phyloP scores from a whole-genome alignment of 2,329 filamentous ascomycete genomes.

The Cordyceps fumosorosea region DNA sequence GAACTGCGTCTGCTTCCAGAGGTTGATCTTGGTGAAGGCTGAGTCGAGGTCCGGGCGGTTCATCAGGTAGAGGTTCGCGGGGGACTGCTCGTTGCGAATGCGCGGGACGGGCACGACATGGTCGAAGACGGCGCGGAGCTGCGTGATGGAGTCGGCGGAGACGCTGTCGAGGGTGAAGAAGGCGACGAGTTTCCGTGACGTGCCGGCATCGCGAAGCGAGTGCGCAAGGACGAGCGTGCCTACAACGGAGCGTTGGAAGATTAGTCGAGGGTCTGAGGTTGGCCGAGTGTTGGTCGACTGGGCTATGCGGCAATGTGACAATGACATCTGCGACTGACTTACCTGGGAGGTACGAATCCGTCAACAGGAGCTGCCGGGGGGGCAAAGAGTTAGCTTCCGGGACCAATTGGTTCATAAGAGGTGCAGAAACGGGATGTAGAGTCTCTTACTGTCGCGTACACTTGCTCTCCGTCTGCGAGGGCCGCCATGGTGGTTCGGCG shows the following conservation, averaged over 20 bases:
- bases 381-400: not conserved
- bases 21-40: conserved; percentile 90
- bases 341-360: conserved; percentile 91
- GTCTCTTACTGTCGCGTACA: conserved; percentile 49
- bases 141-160: conserved; percentile 64
- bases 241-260: conserved; percentile 31
- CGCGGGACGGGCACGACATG: conserved; percentile 78
- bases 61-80: conserved; percentile 86
- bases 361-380: conserved; percentile 70
- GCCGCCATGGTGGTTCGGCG: conserved; percentile 8
- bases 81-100: conserved; percentile 63
- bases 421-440: not conserved
- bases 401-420: not conserved
- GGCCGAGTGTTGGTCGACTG: conserved; percentile 12
- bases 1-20: conserved; percentile 90
- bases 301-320: not conserved
- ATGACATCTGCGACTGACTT: conserved; percentile 42
- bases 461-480: conserved; percentile 40
- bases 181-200: conserved; percentile 77
- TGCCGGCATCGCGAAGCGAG: conserved; percentile 85
- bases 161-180: conserved; percentile 77
- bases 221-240: conserved; percentile 91
- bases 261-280: conserved; percentile 17
- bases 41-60: conserved; percentile 83
- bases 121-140: conserved; percentile 82